Evolutionary conservation across 441 rosid genomes (phyloP), one percentile per base, ranked within the genome.

Genomic region (Erysimum cheiri): DNA sequence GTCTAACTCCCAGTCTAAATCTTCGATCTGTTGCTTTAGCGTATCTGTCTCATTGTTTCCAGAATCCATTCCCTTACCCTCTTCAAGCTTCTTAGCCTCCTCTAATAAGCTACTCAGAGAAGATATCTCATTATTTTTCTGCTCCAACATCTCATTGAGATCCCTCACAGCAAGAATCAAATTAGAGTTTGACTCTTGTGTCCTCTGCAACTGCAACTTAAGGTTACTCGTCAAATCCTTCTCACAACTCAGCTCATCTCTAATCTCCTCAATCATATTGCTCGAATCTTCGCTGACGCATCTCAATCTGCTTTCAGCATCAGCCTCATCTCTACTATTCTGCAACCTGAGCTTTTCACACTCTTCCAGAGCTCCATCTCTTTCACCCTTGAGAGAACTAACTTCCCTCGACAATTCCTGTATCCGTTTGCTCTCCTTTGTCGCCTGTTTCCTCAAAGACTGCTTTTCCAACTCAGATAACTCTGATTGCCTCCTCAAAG

Each of bases 101-200:
- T 80, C 87, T 53, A 80, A 58, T 58, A 74, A 63, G 52, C 72
- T 75, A 49, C 85, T 78, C 69, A 91, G 89, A 46, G 58, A 63
- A 71, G 87, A 82, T 75, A 88, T 85, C 79, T 90, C 94, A 56
- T 58, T 65, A 17, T 82, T 72, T 56, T 83, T 86, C 55, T 82
- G 62, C 71, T 86, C 85, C 74, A 84, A 63, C 77, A 78, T 75
- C 54, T 80, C 88, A 50, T 83, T 85, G 41, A 86, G 87, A 72
- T 86, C 93, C 28, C 86, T 77, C 53, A 88, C 84, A 31, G 86
- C 83, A 71, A 86, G 85, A 72, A 88, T 81, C 59, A 88, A 59
- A 66, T 86, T 86, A 5, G 89, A 80, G 64, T 86, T 88, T 6
- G 93, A 86, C 59, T 88, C 91, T 65, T 86, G 84, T 37, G 81